Evolutionary conservation across 306 rosid genomes (phyloP), one percentile per base, ranked within the genome.

Genomic region (Myrica gale): DNA sequence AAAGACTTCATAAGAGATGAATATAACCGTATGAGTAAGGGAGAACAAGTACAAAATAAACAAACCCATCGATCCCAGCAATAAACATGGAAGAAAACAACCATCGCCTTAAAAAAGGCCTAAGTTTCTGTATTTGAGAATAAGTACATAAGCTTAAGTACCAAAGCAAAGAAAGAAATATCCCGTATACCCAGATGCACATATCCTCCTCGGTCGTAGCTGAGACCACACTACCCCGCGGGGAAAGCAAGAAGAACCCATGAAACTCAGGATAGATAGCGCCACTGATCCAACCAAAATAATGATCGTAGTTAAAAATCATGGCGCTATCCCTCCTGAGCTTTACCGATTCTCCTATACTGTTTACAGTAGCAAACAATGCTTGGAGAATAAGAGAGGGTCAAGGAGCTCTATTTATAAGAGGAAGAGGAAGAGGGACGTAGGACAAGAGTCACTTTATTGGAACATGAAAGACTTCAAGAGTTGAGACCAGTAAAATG

Each of bases 301-400:
- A 32, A 7, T 16, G 21, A 56, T 13, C 43, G 7, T 5, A 21
- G 11, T 37, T 8, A 19, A 54, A 10, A 0, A 21, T 42, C 19
- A 42, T 23, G 93, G 94, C 91, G 97, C 94, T 91, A 91, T 91
- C 97, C 97, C 97, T 91, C 97, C 97, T 91, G 97, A 91, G 92
- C 97, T 91, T 89, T 23, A 89, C 85, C 71, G 90, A 87, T 82
- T 84, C 81, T 76, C 23, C 84, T 69, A 5, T 87, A 89, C 92
- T 81, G 54, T 53, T 9, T 21, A 42, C 7, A 41, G 48, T 41
- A 16, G 16, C 9, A 16, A 63, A 15, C 11, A 16, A 47, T 6
- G 48, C 19, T 7, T 15, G 46, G 13, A 16, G 4, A 17, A 60
- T 21, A 41, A 60, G 76, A 19, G 4, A 60, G 61, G 41, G 75